phyloP scores from a whole-genome alignment of 352 stramenopile species.

The Globisporangium cystogenes region DNA sequence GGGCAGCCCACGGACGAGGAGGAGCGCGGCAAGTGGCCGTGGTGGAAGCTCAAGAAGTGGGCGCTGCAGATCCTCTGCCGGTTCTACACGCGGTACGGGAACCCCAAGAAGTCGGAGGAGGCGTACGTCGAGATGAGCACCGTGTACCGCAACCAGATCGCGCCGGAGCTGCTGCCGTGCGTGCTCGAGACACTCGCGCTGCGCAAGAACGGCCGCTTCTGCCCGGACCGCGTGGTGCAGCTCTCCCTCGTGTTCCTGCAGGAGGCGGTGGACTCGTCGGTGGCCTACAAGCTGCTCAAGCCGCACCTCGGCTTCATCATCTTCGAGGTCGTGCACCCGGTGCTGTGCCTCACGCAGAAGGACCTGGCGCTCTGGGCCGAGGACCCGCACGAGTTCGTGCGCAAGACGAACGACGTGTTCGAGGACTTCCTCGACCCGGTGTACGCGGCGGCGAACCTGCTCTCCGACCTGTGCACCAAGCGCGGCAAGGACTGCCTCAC shows the following conservation, averaged over 20 bases:
- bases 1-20: conserved; percentile 90
- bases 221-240: conserved; percentile 95
- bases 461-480: conserved; percentile 94
- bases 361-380: conserved; percentile 95
- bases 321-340: conserved; percentile 96
- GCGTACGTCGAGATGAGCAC: conserved; percentile 91
- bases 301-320: conserved; percentile 96
- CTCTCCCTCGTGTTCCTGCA: conserved; percentile 93
- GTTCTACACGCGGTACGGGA: conserved; percentile 97
- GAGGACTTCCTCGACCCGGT: conserved; percentile 96
- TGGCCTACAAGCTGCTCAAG: conserved; percentile 97
- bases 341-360: conserved; percentile 91
- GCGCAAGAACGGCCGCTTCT: conserved; percentile 92
- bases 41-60: conserved; percentile 99
- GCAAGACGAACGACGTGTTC: conserved; percentile 96
- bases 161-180: conserved; percentile 71
- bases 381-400: conserved; percentile 97
- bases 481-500: conserved; percentile 93
- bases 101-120: conserved; percentile 92
- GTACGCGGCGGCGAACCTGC: conserved; percentile 92
- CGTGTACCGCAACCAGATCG: conserved; percentile 92
- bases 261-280: conserved; percentile 91
- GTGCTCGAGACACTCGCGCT: conserved; percentile 92
- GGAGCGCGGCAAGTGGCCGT: conserved; percentile 92
- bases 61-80: conserved; percentile 94